Percentiles rank a stretch among this genome's conserved stretches.
Evolutionary conservation across 441 rosid genomes (phyloP).

Genomic region (Gossypium schwendimanii): DNA sequence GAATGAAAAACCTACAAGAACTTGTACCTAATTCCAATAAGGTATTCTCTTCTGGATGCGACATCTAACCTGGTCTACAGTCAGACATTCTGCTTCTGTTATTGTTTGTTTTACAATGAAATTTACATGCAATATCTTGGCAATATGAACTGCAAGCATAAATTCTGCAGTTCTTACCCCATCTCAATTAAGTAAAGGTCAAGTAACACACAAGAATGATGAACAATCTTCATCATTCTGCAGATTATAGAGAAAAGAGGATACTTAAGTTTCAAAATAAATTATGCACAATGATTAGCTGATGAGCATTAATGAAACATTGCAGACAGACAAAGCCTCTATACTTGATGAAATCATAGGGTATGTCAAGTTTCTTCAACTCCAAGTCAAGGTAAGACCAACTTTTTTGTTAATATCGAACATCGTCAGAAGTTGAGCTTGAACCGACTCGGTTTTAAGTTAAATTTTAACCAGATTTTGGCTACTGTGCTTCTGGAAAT

Average conservation of each 20-base stretch:
- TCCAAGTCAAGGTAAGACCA: constrained; percentile 39
- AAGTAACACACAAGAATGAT: neutral
- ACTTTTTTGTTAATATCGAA: neutral
- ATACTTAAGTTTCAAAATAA: neutral
- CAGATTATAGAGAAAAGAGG: neutral
- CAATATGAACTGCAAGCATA: neutral
- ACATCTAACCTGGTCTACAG: neutral
- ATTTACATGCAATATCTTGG: neutral
- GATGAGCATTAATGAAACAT: neutral
- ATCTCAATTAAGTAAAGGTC: neutral
- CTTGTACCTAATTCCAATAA: constrained; percentile 67
- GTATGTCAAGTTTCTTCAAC: constrained; percentile 43
- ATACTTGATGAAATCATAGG: constrained; percentile 49
- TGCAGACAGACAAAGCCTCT: constrained; percentile 47
- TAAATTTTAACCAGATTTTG: neutral
- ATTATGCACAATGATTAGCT: neutral
- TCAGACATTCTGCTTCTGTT: neutral
- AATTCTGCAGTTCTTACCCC: neutral
- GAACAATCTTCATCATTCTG: neutral
- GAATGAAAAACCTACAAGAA: constrained; percentile 77
- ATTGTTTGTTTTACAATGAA: neutral
- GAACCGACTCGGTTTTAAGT: neutral
- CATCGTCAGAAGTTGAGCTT: neutral
- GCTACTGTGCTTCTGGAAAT: neutral
- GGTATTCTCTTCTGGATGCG: constrained; percentile 27